A percentile compares a stretch with the other conserved stretches of the same genome.
phyloP scores from a whole-genome alignment of 73 alveolate genomes.

The Stentor coeruleus region DNA sequence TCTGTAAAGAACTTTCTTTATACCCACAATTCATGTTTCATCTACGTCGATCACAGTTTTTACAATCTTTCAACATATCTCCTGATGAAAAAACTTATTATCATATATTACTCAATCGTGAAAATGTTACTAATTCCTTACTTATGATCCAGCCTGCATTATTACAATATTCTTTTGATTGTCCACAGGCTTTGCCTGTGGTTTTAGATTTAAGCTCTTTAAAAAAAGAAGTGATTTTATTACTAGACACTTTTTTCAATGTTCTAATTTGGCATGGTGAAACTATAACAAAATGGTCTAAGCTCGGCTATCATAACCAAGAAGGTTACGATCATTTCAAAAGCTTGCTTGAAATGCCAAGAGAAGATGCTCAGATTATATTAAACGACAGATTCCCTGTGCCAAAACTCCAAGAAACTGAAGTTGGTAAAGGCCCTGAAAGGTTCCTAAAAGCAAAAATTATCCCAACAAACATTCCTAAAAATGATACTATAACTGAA shows the following conservation, averaged over 20 bases:
- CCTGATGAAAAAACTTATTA: slow-evolving; percentile 95
- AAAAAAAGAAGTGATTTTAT: slow-evolving; percentile 84
- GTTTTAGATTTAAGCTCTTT: slow-evolving; percentile 82
- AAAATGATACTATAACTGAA: slow-evolving; percentile 66
- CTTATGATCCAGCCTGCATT: slow-evolving; percentile 97
- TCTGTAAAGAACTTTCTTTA: slow-evolving; percentile 68
- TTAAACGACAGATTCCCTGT: slow-evolving; percentile 95
- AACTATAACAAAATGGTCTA: not conserved
- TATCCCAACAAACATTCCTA: slow-evolving; percentile 76
- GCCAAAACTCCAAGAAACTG: slow-evolving; percentile 83
- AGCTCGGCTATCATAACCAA: slow-evolving; percentile 17
- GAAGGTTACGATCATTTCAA: slow-evolving; percentile 86
- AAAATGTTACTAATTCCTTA: slow-evolving; percentile 84
- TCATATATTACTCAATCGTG: slow-evolving; percentile 80
- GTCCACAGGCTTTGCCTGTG: slow-evolving; percentile 87
- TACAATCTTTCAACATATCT: slow-evolving; percentile 92
- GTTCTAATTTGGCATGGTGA: slow-evolving; percentile 97
- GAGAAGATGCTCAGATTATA: slow-evolving; percentile 87
- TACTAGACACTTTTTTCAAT: slow-evolving; percentile 93
- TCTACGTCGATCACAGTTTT: slow-evolving; percentile 89
- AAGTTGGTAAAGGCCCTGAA: slow-evolving; percentile 90
- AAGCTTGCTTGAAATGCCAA: slow-evolving; percentile 86
- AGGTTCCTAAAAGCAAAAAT: slow-evolving; percentile 84
- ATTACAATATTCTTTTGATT: slow-evolving; percentile 72
- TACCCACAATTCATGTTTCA: slow-evolving; percentile 98